A percentile compares a stretch with the other conserved stretches of the same genome.
Conservation (phyloP, 495 filamentous ascomycete species). For the Xylaria cubensis region DNA sequence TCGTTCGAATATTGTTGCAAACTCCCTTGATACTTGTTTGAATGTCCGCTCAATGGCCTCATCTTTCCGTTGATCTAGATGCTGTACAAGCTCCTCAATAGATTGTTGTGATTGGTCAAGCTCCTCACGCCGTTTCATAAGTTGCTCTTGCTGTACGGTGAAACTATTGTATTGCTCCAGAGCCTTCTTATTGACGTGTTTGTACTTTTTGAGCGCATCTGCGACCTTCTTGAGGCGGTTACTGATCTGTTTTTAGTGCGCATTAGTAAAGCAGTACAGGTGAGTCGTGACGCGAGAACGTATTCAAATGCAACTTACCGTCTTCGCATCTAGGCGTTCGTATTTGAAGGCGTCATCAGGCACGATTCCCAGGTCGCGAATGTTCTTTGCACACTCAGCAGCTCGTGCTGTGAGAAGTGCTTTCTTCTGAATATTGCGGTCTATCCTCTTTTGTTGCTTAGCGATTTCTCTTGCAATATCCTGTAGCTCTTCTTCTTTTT, state of each 20-base stretch:
- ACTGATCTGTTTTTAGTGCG: slow-evolving; percentile 62
- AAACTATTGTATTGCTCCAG: slow-evolving; percentile 99
- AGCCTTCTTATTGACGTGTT: slow-evolving; percentile 98
- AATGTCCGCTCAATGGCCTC: slow-evolving; percentile 97
- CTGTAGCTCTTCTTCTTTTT: slow-evolving; percentile 72
- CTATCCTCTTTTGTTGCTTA: slow-evolving; percentile 87
- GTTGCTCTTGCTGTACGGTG: slow-evolving; percentile 83
- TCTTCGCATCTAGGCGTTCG: slow-evolving; percentile 76
- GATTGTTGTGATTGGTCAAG: slow-evolving; percentile 81
- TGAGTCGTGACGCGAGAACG: background rate
- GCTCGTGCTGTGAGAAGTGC: slow-evolving; percentile 76
- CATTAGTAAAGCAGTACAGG: slow-evolving; percentile 17
- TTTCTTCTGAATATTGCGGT: slow-evolving; percentile 88
- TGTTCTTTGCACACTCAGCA: slow-evolving; percentile 81
- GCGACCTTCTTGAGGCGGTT: slow-evolving; percentile 91
- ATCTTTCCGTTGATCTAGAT: slow-evolving; percentile 94
- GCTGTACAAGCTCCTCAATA: slow-evolving; percentile 89
- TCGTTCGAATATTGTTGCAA: slow-evolving; percentile 89
- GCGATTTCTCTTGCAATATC: slow-evolving; percentile 83
- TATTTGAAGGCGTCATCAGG: slow-evolving; percentile 97
- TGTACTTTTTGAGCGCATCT: slow-evolving; percentile 92
- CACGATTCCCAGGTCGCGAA: slow-evolving; percentile 89
- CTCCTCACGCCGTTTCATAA: slow-evolving; percentile 82
- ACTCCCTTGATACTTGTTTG: slow-evolving; percentile 94
- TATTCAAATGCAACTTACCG: slow-evolving; percentile 50